Evolutionary conservation across 805 yeast genomes (phyloP), one percentile per base, ranked within the genome.

Genomic region (Clavispora asparagi): DNA sequence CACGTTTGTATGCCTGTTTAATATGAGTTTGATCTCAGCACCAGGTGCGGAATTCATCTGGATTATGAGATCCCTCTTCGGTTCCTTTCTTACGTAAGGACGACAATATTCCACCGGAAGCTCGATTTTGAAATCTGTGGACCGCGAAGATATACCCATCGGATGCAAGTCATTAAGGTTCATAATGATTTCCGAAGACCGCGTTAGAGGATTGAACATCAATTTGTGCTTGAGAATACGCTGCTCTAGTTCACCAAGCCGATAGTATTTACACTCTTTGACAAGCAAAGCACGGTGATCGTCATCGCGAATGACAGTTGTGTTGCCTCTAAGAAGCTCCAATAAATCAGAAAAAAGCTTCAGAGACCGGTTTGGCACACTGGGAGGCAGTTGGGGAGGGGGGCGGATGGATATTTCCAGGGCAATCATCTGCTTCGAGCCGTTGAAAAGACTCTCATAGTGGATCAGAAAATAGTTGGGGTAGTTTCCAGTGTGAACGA

Each of bases 391-490:
- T 47, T 80, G 76, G 1, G 94, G 88, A 3, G 96, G 95, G 0
- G 97, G 97, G 33, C 96, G 66, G 3, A 85, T 63, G 54, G 83
- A 63, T 32, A 75, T 70, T 43, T 65, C 67, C 10, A 70, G 53
- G 16, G 70, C 68, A 23, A 76, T 71, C 1, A 58, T 45, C 4
- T 54, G 46, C 13, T 55, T 53, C 10, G 81, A 76, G 48, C 81
- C 83, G 3, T 68, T 60, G 48, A 79, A 69, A 17, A 82, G 60
- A 1, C 81, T 68, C 30, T 78, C 77, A 55, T 73, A 75, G 2
- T 85, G 77, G 32, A 88, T 67, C 10, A 85, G 76, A 65, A 90
- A 87, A 62, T 74, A 89, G 63, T 90, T 90, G 10, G 92, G 95
- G 40, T 67, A 61, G 59, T 91, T 89, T 0, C 96, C 96, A 3